phyloP scores from a whole-genome alignment of 176 grass and related monocot genomes.

The Poa pratensis region DNA sequence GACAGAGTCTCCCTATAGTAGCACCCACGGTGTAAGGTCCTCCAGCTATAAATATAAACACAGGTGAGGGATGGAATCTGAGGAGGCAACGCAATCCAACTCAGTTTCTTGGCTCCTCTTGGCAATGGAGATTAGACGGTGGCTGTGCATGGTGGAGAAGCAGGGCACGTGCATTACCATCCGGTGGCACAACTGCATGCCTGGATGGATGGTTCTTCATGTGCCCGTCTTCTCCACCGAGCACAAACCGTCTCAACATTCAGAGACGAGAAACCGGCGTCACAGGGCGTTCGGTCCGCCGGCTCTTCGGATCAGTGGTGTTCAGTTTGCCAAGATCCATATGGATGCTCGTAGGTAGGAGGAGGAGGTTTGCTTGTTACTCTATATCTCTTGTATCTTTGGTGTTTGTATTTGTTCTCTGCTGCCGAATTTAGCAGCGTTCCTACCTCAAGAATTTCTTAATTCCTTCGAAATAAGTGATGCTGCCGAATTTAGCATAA shows the following conservation, averaged over 20 bases:
- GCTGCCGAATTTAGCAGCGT: not conserved
- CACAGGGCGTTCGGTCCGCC: too few relatives aligned
- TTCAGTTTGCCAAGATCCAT: constrained; percentile 2
- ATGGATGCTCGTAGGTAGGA: not conserved
- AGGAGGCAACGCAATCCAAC: not conserved
- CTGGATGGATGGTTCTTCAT: constrained; percentile 74
- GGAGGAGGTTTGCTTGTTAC: not conserved
- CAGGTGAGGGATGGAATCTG: not conserved
- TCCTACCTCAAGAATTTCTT: not conserved
- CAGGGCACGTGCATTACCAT: constrained; percentile 92
- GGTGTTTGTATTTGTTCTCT: not conserved
- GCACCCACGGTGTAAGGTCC: not conserved
- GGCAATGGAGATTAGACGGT: constrained; percentile 40
- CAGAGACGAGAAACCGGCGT: not conserved
- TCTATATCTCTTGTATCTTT: not conserved
- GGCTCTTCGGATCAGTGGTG: not conserved
- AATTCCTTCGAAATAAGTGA: not conserved
- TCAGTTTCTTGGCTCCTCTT: constrained; percentile 23
- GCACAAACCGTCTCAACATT: constrained; percentile 48
- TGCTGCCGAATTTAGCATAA: not conserved
- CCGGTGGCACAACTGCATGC: constrained; percentile 22
- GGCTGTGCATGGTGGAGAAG: constrained; percentile 80
- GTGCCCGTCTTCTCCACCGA: constrained; percentile 81
- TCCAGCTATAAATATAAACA: constrained; percentile 40
- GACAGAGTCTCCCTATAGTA: not conserved